Percentiles rank a stretch among this genome's conserved stretches.
Conservation (phyloP, 306 rosid genomes). For the Lupinus albus region DNA sequence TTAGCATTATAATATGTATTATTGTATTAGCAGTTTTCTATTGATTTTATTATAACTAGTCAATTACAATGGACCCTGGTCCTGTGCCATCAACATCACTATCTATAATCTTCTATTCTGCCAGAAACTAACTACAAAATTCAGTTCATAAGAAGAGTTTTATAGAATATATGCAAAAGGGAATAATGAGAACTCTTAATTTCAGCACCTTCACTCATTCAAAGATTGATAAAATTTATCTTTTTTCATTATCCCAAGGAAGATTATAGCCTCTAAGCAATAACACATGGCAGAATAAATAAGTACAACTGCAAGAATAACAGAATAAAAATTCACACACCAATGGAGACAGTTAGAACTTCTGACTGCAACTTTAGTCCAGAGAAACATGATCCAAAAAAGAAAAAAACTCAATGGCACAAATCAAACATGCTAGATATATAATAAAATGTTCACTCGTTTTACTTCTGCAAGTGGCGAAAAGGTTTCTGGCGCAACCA, state of each 20-base stretch:
- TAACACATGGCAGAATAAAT: not conserved
- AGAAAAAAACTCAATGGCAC: conserved; percentile 51
- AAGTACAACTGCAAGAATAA: conserved; percentile 15
- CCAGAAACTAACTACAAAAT: not conserved
- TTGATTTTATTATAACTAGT: not conserved
- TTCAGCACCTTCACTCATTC: not conserved
- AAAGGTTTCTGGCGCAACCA: conserved; percentile 19
- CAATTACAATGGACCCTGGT: not conserved
- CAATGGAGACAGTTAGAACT: not conserved
- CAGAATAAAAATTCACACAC: conserved; percentile 29
- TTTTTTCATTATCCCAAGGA: not conserved
- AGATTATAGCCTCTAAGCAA: conserved; percentile 7
- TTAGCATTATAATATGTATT: not conserved
- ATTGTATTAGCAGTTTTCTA: not conserved
- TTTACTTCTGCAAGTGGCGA: conserved; percentile 37
- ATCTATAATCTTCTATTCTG: not conserved
- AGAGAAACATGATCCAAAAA: conserved; percentile 41
- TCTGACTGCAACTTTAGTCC: conserved; percentile 24
- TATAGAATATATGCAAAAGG: not conserved
- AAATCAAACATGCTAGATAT: conserved; percentile 42
- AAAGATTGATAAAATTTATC: not conserved
- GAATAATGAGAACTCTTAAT: not conserved
- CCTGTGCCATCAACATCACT: not conserved
- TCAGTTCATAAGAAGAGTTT: not conserved
- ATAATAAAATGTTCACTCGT: conserved; percentile 35